These are phyloP conservation scores for Calonectria crousiana DNA, from an alignment of 2,329 filamentous ascomycete genomes.

Conservation along the genomic window DNA sequence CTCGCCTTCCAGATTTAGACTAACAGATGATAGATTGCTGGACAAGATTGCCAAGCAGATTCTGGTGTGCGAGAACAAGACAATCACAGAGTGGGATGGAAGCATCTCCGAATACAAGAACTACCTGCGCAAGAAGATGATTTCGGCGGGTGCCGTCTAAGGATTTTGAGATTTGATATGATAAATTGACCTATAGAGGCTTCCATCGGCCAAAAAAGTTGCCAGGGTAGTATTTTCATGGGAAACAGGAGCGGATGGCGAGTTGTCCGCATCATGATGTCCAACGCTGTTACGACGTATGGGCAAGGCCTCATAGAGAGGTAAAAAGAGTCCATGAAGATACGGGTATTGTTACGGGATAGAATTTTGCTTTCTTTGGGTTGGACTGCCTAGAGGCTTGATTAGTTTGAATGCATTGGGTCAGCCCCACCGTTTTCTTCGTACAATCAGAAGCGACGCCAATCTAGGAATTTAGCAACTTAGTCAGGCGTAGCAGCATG, in stretches of 20 bases:
- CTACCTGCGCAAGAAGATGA: constrained; percentile 99
- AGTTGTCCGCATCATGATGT: constrained; percentile 45
- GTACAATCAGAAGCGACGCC: neutral
- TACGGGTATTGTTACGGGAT: constrained; percentile 49
- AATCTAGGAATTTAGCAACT: neutral
- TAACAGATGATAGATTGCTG: constrained; percentile 74
- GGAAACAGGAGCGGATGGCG: constrained; percentile 43
- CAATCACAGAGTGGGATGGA: constrained; percentile 89
- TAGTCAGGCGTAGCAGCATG: neutral
- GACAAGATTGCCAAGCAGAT: constrained; percentile 99
- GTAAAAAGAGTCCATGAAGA: constrained; percentile 44
- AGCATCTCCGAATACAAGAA: constrained; percentile 97
- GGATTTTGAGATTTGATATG: constrained; percentile 31
- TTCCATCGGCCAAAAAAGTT: constrained; percentile 45
- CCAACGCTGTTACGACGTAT: constrained; percentile 46
- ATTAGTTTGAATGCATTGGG: constrained; percentile 43
- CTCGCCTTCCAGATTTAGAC: neutral
- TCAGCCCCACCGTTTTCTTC: constrained; percentile 11
- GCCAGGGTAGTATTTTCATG: constrained; percentile 46
- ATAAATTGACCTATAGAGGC: constrained; percentile 47
- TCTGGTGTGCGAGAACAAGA: constrained; percentile 98
- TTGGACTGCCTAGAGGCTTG: constrained; percentile 37
- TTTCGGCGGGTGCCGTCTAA: constrained; percentile 87
- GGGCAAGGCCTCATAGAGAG: constrained; percentile 46
- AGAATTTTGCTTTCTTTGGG: constrained; percentile 49